Evolutionary conservation across 2,329 filamentous ascomycete species (phyloP).

Genomic region (Trichoderma sp.): DNA sequence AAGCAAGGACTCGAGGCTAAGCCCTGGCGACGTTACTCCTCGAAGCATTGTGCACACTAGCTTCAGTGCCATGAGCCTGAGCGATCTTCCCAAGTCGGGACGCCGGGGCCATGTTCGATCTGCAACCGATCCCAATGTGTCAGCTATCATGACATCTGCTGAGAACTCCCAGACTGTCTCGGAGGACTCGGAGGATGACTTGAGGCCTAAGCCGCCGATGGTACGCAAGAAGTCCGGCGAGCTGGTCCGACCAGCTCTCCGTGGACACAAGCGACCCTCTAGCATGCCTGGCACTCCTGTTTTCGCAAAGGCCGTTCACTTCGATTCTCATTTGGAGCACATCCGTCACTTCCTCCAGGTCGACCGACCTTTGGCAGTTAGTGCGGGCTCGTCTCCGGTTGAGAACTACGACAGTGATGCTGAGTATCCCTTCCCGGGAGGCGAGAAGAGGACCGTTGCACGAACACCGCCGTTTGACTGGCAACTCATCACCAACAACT

Average conservation of each 20-base stretch:
- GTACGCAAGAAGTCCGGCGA: constrained; percentile 98
- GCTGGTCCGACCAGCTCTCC: constrained; percentile 86
- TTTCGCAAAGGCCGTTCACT: constrained; percentile 96
- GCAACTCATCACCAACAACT: constrained; percentile 84
- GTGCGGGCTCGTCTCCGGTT: constrained; percentile 85
- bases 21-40: not conserved
- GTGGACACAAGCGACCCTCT: constrained; percentile 75
- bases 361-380: constrained; percentile 92
- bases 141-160: constrained; percentile 45
- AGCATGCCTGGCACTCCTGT: constrained; percentile 98
- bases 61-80: constrained; percentile 47
- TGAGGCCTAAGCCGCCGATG: constrained; percentile 75
- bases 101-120: constrained; percentile 53
- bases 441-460: constrained; percentile 39
- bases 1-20: constrained; percentile 26
- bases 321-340: constrained; percentile 93
- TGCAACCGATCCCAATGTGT: constrained; percentile 52
- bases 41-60: constrained; percentile 40
- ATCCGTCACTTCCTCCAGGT: constrained; percentile 94
- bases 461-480: constrained; percentile 66
- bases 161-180: constrained; percentile 52
- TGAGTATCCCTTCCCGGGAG: constrained; percentile 79
- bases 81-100: constrained; percentile 37
- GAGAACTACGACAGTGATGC: constrained; percentile 82
- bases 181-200: constrained; percentile 62